Evolutionary conservation across 352 stramenopile species (phyloP).

Genomic region (Thraustotheca clavata): DNA sequence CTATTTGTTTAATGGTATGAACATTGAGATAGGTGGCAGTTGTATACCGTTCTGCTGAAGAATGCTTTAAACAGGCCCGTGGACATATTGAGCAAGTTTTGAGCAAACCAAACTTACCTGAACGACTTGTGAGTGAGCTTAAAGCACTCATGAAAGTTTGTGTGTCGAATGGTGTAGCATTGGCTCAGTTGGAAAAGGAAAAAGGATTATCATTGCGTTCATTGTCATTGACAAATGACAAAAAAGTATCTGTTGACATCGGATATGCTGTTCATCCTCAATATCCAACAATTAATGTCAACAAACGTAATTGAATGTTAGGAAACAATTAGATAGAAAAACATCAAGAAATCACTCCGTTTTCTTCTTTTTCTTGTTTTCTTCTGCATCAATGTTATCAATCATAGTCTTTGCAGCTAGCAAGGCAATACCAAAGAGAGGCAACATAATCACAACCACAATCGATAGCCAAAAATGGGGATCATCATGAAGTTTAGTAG

Average conservation of each 20-base stretch:
- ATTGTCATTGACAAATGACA: constrained; percentile 23
- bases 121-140: constrained; percentile 37
- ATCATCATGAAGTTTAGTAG: constrained; percentile 32
- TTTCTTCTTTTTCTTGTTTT: constrained; percentile 3
- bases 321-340: neutral
- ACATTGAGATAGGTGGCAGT: constrained; percentile 19
- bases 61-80: constrained; percentile 72
- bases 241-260: constrained; percentile 21
- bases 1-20: neutral
- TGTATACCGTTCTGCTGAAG: constrained; percentile 76
- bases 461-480: constrained; percentile 34
- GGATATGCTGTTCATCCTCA: neutral
- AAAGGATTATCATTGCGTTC: constrained; percentile 1
- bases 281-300: constrained; percentile 15
- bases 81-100: constrained; percentile 45
- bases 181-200: constrained; percentile 25
- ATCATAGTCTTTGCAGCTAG: constrained; percentile 40
- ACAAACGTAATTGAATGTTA: constrained; percentile 4
- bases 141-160: constrained; percentile 46
- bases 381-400: constrained; percentile 30
- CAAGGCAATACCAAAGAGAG: constrained; percentile 31
- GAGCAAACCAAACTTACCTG: constrained; percentile 19
- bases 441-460: constrained; percentile 36
- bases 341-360: neutral
- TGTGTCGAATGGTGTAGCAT: constrained; percentile 51